Base-by-base conservation (phyloP, 805 yeast genomes). In the Cyberlindnera japonica region DNA sequence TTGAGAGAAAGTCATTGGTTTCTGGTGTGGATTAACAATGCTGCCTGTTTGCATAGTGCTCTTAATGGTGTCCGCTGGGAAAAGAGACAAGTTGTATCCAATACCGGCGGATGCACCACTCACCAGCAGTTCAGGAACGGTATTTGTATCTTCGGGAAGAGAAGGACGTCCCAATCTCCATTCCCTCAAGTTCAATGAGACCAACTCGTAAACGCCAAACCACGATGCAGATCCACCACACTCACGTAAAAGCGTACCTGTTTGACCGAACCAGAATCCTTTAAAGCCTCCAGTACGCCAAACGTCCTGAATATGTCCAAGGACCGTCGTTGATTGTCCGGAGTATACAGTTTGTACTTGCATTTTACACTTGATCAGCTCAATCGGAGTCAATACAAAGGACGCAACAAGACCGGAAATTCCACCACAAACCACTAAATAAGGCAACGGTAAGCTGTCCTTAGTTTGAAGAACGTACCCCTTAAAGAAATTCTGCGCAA, bases 21-120 rank as follows among this genome's bases (percentile, higher is more conserved):
- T 50, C 24, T 16, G 51, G 52, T 41, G 47, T 41, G 55, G 54
- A 14, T 63, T 45, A 15, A 63, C 45, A 5, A 72, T 47, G 6
- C 74, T 59, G 27, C 64, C 69, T 0, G 89, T 82, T 64, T 91
- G 98, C 67, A 89, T 81, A 37, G 84, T 77, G 4, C 91, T 81
- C 64, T 91, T 91, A 42, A 91, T 73, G 1, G 97, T 88, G 59
- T 91, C 98, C 1, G 88, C 84, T 0, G 98, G 98, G 62, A 82
- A 91, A 35, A 85, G 69, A 6, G 89, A 76, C 7, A 82, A 67
- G 57, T 91, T 89, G 62, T 87, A 90, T 15, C 81, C 72, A 6
- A 89, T 59, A 21, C 98, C 98, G 0, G 97, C 95, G 37, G 73
- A 57, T 0, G 95, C 96, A 37, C 98, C 98, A 43, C 95, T 82